Base-by-base conservation (phyloP, 2,329 filamentous ascomycete species). In the Neoarthrinium moseri region DNA sequence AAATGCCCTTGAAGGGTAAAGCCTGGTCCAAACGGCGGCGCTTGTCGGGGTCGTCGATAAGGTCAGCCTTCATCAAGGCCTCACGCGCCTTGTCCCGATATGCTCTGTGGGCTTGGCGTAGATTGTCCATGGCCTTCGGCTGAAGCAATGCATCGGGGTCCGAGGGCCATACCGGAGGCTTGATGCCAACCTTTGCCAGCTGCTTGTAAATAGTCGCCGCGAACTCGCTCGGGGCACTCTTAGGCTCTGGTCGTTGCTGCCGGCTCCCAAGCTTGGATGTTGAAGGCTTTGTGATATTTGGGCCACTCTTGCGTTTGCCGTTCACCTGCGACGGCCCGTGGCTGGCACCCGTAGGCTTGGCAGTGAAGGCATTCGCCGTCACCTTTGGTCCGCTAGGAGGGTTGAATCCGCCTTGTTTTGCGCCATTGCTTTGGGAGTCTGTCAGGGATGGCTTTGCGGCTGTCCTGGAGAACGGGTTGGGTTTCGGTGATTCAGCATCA, bases 1-100 rank as follows among this genome's bases (percentile, higher is more conserved):
- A 86, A 36, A 83, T 84, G 12, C 83, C 83, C 58, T 82, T 82
- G 58, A 87, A 87, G 33, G 79, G 75, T 38, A 86, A 80, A 6
- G 83, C 83, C 57, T 86, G 77, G 47, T 79, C 73, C 6, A 87
- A 70, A 15, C 73, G 75, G 56, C 83, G 81, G 45, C 77, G 77
- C 55, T 81, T 78, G 24, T 83, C 77, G 3, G 83, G 83, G 52
- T 86, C 80, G 60, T 86, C 83, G 46, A 86, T 80, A 6, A 84
- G 66, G 10, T 77, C 78, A 12, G 75, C 80, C 49, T 73, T 77
- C 46, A 83, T 80, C 33, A 86, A 64, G 4, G 77, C 78, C 12
- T 70, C 68, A 40, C 83, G 77, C 6, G 77, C 81, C 50, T 72
- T 75, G 44, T 71, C 71, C 45, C 82, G 73, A 53, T 84, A 85